Evolutionary conservation across 2,329 filamentous ascomycete genomes (phyloP), one percentile per base, ranked within the genome.

Genomic region (Kalaharituber pfeilii): DNA sequence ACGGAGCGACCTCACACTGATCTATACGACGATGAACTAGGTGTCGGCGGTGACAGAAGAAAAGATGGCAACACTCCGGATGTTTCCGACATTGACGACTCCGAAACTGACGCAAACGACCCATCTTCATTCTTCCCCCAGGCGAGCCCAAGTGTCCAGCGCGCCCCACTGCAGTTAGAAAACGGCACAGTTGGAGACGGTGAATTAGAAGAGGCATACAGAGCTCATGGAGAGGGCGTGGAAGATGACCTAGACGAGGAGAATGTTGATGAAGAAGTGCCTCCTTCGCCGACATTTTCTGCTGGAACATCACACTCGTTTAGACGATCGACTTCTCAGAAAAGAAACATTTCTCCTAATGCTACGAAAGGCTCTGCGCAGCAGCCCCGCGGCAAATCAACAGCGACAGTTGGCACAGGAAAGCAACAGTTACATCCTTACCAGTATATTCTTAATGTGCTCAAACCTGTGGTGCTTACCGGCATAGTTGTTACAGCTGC

Each of bases 181-280:
- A 47, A 47, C 22, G 42, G 42, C 42, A 47, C 42, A 13, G 42
- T 47, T 20, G 42, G 42, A 13, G 42, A 47, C 22, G 42, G 42
- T 4, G 42, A 47, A 4, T 25, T 47, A 13, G 42, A 47, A 22
- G 42, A 47, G 42, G 42, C 42, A 20, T 47, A 22, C 42, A 20
- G 42, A 6, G 33, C 30, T 15, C 50, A 56, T 25, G 52, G 49
- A 7, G 42, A 49, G 25, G 52, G 36, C 5, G 39, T 44, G n/a
- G 56, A 57, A 33, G 53, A 51, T 7, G 54, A 54, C 11, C 28
- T 58, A 7, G 57, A 59, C 45, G 42, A 59, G 25, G 15, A 15
- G 15, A 11, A 13, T 5, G 25, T 47, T 13, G 42, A 47, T 6
- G 42, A 47, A 22, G 42, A 47, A 13, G 25, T 13, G 18, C 18